A percentile compares a stretch with the other conserved stretches of the same genome.
Conservation (phyloP, 805 yeast species). For the Lipomyces yamadae region DNA sequence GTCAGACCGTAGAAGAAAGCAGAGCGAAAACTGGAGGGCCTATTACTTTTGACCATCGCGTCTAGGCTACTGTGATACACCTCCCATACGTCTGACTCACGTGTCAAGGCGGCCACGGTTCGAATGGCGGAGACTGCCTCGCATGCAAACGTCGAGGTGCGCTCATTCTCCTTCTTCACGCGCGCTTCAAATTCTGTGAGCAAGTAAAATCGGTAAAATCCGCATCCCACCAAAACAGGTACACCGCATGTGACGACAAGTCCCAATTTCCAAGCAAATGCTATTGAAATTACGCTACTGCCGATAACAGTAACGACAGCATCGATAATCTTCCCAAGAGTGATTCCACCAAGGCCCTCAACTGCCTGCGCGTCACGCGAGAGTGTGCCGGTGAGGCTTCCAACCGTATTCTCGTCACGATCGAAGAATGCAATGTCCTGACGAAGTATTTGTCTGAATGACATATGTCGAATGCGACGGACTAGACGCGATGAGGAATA, state of each 20-base stretch:
- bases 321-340: constrained; percentile 43
- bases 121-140: constrained; percentile 50
- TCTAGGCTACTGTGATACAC: constrained; percentile 40
- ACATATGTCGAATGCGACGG: constrained; percentile 38
- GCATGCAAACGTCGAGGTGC: constrained; percentile 50
- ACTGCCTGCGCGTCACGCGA: constrained; percentile 43
- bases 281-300: constrained; percentile 49
- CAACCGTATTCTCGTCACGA: constrained; percentile 40
- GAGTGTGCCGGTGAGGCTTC: constrained; percentile 41
- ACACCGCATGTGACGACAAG: constrained; percentile 49
- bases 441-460: constrained; percentile 40
- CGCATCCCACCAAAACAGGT: constrained; percentile 48
- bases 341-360: constrained; percentile 44
- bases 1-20: constrained; percentile 48
- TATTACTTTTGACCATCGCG: constrained; percentile 45
- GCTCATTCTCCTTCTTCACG: constrained; percentile 48
- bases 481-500: constrained; percentile 37
- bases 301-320: constrained; percentile 48
- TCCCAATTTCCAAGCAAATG: constrained; percentile 50
- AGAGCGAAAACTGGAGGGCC: constrained; percentile 38
- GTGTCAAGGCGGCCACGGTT: constrained; percentile 51
- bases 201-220: constrained; percentile 48
- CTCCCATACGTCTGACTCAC: constrained; percentile 49
- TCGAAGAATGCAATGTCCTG: constrained; percentile 44
- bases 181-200: constrained; percentile 46